A percentile compares a stretch with the other conserved stretches of the same genome.
Evolutionary conservation across 495 filamentous ascomycete species (phyloP).

Genomic region (Xylaria acuta): DNA sequence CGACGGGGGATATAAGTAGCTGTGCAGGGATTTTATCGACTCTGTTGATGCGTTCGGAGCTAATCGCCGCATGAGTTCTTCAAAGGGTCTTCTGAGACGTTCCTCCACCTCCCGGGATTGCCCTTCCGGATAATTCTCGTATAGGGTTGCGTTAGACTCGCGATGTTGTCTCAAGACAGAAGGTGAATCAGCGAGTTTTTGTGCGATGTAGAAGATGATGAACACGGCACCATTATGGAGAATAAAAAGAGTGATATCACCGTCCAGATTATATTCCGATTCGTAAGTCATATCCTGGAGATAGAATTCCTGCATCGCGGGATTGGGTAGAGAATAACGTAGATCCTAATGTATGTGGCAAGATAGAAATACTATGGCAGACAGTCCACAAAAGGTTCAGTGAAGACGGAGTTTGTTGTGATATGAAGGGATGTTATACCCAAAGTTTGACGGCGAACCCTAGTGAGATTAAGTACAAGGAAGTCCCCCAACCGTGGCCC

Average conservation of each 20-base stretch:
- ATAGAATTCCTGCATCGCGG: neutral
- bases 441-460: neutral
- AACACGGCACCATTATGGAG: neutral
- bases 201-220: neutral
- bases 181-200: neutral
- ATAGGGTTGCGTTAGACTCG: neutral
- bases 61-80: neutral
- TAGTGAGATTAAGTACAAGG: neutral
- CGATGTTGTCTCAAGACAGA: neutral
- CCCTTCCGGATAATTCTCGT: neutral
- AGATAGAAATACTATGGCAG: neutral
- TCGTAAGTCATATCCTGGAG: neutral
- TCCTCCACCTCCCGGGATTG: neutral
- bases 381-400: too few relatives aligned
- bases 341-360: neutral
- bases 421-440: neutral
- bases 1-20: neutral
- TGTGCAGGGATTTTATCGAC: neutral
- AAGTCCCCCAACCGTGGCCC: neutral
- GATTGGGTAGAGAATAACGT: neutral
- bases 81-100: neutral
- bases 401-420: neutral
- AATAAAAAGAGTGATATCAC: neutral
- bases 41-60: neutral
- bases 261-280: neutral